phyloP scores from a whole-genome alignment of 352 stramenopile genomes.

The Phytopythium cucurbitacearum region DNA sequence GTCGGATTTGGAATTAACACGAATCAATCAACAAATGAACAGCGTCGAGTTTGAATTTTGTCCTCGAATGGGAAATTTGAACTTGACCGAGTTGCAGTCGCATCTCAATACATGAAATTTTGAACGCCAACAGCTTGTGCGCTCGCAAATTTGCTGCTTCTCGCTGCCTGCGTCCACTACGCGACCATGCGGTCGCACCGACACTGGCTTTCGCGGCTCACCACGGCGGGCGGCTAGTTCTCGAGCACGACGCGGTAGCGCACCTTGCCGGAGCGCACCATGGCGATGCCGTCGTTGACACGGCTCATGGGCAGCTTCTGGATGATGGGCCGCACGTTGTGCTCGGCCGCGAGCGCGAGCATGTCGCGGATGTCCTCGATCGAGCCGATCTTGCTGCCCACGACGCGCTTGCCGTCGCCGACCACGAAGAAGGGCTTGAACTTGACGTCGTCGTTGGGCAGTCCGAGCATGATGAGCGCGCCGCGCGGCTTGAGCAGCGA shows the following conservation, averaged over 20 bases:
- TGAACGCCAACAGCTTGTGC: no score
- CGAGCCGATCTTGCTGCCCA: constrained; percentile 79
- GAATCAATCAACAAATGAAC: no score
- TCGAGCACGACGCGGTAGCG: constrained; percentile 42
- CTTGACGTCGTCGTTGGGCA: constrained; percentile 57
- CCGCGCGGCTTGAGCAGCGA: constrained; percentile 47
- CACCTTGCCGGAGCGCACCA: constrained; percentile 28
- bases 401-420: constrained; percentile 29
- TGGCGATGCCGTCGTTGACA: constrained; percentile 33
- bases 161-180: no score
- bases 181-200: no score
- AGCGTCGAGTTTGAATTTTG: no score
- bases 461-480: constrained; percentile 62
- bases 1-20: no score
- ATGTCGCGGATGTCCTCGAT: constrained; percentile 83
- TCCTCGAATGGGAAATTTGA: no score
- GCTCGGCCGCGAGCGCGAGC: constrained; percentile 70
- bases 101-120: no score
- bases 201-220: no score
- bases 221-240: constrained; percentile 23
- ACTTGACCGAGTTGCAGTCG: no score
- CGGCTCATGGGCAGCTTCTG: constrained; percentile 40
- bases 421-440: constrained; percentile 55
- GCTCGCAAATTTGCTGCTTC: no score
- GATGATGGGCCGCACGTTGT: constrained; percentile 53